A percentile compares a stretch with the other conserved stretches of the same genome.
These are phyloP conservation scores for Dendrocalamus latiflorus DNA, from an alignment of 202 grass and related monocot species.

Conservation along the genomic window DNA sequence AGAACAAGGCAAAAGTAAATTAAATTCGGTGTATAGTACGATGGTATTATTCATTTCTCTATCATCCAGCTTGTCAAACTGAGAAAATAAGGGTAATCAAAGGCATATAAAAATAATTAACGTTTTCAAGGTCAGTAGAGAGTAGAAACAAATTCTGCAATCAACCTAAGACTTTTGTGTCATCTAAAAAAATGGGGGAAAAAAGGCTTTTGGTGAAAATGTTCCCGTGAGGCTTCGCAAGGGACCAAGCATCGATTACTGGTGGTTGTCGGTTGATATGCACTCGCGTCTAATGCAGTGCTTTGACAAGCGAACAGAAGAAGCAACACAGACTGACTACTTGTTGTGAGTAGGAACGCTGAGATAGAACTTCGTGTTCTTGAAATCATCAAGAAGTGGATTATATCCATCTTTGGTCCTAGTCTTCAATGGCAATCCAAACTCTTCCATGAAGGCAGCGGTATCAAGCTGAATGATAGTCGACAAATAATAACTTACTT, in stretches of 20 bases:
- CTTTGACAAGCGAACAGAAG: not conserved
- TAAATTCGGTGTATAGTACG: not conserved
- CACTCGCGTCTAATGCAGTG: not conserved
- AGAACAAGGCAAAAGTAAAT: not conserved
- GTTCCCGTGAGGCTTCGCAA: not conserved
- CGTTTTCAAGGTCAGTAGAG: not conserved
- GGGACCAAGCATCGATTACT: not conserved
- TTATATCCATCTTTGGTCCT: slow-evolving; percentile 90
- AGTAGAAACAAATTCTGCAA: not conserved
- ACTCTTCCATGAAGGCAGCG: slow-evolving; percentile 89
- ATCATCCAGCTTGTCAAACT: not conserved
- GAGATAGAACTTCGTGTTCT: slow-evolving; percentile 88
- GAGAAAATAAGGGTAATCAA: not conserved
- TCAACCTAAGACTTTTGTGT: not conserved
- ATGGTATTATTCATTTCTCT: not conserved
- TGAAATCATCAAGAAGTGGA: slow-evolving; percentile 93
- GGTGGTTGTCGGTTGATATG: not conserved
- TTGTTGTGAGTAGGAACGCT: slow-evolving; percentile 85
- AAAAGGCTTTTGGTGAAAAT: not conserved
- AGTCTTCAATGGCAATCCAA: slow-evolving; percentile 84
- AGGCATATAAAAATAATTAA: not conserved
- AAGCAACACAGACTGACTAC: not conserved
- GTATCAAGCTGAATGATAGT: slow-evolving; percentile 57
- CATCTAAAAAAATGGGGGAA: too few relatives aligned
- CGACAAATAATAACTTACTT: not conserved